Evolutionary conservation across 2,329 filamentous ascomycete species (phyloP).

Genomic region (Phaeosphaeriaceae sp.): DNA sequence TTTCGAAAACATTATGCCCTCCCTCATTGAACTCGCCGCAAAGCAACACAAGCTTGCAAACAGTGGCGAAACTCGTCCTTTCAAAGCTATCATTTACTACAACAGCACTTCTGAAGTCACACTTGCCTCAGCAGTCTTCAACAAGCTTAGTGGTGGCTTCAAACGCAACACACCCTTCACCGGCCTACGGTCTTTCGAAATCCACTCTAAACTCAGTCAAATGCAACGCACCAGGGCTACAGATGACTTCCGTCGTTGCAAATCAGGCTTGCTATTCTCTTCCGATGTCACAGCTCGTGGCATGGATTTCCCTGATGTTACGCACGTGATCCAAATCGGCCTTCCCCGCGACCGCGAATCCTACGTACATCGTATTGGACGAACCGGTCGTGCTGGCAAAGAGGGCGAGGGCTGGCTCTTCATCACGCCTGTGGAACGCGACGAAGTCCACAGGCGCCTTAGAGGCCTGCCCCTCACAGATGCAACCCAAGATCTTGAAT

Average conservation of each 20-base stretch:
- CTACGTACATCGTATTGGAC: conserved; percentile 60
- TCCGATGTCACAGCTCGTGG: conserved; percentile 60
- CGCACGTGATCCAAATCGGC: conserved; percentile 60
- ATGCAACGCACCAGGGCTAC: conserved; percentile 70
- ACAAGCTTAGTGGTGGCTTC: conserved; percentile 52
- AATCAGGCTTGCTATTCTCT: conserved; percentile 61
- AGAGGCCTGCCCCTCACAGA: conserved; percentile 64
- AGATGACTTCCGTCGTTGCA: conserved; percentile 71
- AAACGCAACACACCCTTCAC: conserved; percentile 39
- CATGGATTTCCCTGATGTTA: conserved; percentile 62
- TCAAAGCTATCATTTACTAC: conserved; percentile 97
- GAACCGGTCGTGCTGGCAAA: conserved; percentile 70
- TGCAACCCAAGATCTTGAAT: conserved; percentile 59
- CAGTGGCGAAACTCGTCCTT: conserved; percentile 62
- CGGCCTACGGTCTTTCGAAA: conserved; percentile 59
- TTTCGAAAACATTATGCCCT: conserved; percentile 78
- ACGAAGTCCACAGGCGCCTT: conserved; percentile 59
- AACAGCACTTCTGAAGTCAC: conserved; percentile 77
- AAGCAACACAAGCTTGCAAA: conserved; percentile 60
- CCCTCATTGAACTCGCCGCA: conserved; percentile 76
- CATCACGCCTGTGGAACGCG: conserved; percentile 62
- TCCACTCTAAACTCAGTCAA: conserved; percentile 83
- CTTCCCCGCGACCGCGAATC: conserved; percentile 53
- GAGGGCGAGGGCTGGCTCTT: conserved; percentile 75
- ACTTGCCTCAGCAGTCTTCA: conserved; percentile 66